These are phyloP conservation scores for Mucor irregularis DNA, from an alignment of 371 early-diverging fungal genomes.

Conservation along the genomic window DNA sequence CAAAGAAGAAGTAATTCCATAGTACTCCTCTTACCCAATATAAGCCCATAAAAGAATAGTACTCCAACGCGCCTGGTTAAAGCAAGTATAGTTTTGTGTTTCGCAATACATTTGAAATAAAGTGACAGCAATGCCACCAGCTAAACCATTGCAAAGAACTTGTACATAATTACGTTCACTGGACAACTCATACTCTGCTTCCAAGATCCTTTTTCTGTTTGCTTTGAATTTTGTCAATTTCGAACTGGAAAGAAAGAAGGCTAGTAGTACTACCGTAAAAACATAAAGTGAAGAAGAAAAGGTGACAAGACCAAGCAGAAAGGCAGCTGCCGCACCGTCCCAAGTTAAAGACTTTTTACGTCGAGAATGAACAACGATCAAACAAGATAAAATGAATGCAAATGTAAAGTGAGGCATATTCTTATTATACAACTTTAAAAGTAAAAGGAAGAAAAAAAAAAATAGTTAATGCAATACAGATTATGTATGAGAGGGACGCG, in stretches of 20 bases:
- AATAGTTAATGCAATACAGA: neutral
- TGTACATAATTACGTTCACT: slow-evolving; percentile 68
- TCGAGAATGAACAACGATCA: slow-evolving; percentile 56
- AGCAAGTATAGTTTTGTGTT: slow-evolving; percentile 22
- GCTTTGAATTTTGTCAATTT: slow-evolving; percentile 81
- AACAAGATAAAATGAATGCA: slow-evolving; percentile 47
- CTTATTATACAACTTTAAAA: neutral
- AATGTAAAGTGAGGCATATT: slow-evolving; percentile 31
- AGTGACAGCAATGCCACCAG: slow-evolving; percentile 65
- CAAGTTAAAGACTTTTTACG: slow-evolving; percentile 68
- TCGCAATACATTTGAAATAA: slow-evolving; percentile 55
- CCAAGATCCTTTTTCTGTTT: slow-evolving; percentile 65
- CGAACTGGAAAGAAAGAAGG: slow-evolving; percentile 76
- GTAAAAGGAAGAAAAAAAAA: slow-evolving; percentile 2
- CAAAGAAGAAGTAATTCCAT: neutral
- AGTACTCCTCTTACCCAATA: slow-evolving; percentile 44
- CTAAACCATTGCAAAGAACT: slow-evolving; percentile 80
- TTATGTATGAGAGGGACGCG: neutral
- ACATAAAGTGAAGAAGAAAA: slow-evolving; percentile 61
- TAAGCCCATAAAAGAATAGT: slow-evolving; percentile 53
- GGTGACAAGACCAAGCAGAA: slow-evolving; percentile 74
- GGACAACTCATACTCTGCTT: slow-evolving; percentile 56
- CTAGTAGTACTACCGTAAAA: slow-evolving; percentile 65
- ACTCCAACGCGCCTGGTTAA: slow-evolving; percentile 31
- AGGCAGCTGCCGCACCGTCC: slow-evolving; percentile 76